Conservation (phyloP, 208 protist genomes). For the Trypanosoma brucei region DNA sequence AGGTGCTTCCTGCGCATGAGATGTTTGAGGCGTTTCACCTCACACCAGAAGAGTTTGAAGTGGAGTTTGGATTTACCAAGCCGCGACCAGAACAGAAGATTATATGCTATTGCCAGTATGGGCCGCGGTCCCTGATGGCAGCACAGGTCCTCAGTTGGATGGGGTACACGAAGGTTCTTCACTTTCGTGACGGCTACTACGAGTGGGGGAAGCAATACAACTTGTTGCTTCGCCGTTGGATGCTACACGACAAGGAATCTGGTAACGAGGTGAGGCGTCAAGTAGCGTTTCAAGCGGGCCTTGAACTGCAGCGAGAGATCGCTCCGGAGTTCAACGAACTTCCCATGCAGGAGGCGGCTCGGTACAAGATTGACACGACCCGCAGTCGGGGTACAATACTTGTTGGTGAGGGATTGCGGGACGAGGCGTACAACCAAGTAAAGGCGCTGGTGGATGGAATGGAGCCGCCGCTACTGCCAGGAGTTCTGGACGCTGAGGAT, state of each 20-base stretch:
- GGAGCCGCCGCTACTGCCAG: slow-evolving; percentile 26
- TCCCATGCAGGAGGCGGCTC: slow-evolving; percentile 53
- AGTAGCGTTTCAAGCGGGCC: slow-evolving; percentile 54
- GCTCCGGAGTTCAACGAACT: slow-evolving; percentile 77
- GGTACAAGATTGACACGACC: slow-evolving; percentile 68
- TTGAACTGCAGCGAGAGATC: slow-evolving; percentile 74
- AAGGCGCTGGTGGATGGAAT: slow-evolving; percentile 45
- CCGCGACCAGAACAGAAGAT: slow-evolving; percentile 60
- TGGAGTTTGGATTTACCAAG: slow-evolving; percentile 74
- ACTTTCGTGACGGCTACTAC: slow-evolving; percentile 81
- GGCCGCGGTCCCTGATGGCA: slow-evolving; percentile 74
- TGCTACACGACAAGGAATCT: slow-evolving; percentile 70
- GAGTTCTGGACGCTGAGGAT: slow-evolving; percentile 28
- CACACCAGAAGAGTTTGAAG: slow-evolving; percentile 62
- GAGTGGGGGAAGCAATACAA: slow-evolving; percentile 87
- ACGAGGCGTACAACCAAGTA: slow-evolving; percentile 51
- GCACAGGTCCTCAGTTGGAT: slow-evolving; percentile 83
- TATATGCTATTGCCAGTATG: slow-evolving; percentile 84
- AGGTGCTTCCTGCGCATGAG: slow-evolving; percentile 78
- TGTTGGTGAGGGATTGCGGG: slow-evolving; percentile 55
- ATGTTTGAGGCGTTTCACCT: slow-evolving; percentile 79
- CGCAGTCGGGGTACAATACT: slow-evolving; percentile 49
- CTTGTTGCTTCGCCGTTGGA: slow-evolving; percentile 70
- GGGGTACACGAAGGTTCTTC: slow-evolving; percentile 71
- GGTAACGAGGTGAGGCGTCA: slow-evolving; percentile 66